Evolutionary conservation across 208 protist species (phyloP).

Genomic region (Hexamita inflata): DNA sequence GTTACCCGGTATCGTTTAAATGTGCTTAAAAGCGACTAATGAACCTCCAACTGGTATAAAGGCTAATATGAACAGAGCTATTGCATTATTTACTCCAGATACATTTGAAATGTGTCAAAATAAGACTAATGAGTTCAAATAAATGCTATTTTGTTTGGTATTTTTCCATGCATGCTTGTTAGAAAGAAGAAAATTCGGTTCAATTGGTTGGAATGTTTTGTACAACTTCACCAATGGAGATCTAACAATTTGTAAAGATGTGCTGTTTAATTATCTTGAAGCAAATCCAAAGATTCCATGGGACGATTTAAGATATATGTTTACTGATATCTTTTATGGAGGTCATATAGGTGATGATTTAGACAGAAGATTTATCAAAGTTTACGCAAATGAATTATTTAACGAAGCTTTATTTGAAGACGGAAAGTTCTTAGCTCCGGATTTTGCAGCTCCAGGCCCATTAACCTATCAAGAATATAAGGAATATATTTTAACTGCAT

Average conservation of each 20-base stretch:
- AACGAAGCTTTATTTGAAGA: slow-evolving; percentile 24
- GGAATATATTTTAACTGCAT: slow-evolving; percentile 64
- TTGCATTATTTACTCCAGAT: slow-evolving; percentile 78
- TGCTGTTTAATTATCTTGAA: slow-evolving; percentile 91
- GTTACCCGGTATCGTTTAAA: slow-evolving; percentile 81
- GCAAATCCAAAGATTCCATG: slow-evolving; percentile 64
- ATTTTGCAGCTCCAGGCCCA: slow-evolving; percentile 55
- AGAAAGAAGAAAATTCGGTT: slow-evolving; percentile 89
- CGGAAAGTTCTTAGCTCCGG: slow-evolving; percentile 63
- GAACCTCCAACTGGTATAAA: slow-evolving; percentile 85
- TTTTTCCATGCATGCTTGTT: slow-evolving; percentile 91
- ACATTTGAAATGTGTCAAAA: slow-evolving; percentile 68
- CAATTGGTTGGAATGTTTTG: slow-evolving; percentile 85
- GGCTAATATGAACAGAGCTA: slow-evolving; percentile 80
- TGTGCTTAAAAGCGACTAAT: slow-evolving; percentile 92
- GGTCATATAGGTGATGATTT: slow-evolving; percentile 94
- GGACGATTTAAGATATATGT: slow-evolving; percentile 92
- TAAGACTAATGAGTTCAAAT: slow-evolving; percentile 41
- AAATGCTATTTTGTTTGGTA: slow-evolving; percentile 76
- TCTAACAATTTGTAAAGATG: slow-evolving; percentile 78
- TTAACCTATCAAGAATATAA: slow-evolving; percentile 74
- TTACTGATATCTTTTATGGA: slow-evolving; percentile 97
- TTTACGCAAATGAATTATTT: slow-evolving; percentile 61
- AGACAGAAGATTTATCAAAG: slow-evolving; percentile 82
- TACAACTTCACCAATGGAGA: slow-evolving; percentile 92